A percentile compares a stretch with the other conserved stretches of the same genome.
Evolutionary conservation across 2,329 filamentous ascomycete species (phyloP).

Genomic region (Dactylellina haptotyla): DNA sequence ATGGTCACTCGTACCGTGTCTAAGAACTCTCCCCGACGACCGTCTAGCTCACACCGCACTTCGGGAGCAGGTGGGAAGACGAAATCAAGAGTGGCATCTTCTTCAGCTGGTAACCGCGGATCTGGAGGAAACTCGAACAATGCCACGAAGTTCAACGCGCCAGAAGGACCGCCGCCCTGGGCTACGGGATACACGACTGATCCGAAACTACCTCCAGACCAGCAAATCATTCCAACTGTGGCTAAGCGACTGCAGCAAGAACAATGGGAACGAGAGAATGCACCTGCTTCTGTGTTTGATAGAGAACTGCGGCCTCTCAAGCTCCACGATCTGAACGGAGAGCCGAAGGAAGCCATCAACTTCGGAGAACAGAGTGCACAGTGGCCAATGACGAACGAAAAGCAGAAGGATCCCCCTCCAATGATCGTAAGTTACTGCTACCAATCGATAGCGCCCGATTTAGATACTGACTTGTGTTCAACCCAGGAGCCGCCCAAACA

Average conservation of each 20-base stretch:
- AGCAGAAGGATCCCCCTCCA: slow-evolving; percentile 40
- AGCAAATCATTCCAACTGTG: slow-evolving; percentile 94
- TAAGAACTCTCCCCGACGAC: slow-evolving; percentile 60
- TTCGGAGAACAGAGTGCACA: slow-evolving; percentile 42
- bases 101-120: slow-evolving; percentile 64
- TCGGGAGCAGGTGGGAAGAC: slow-evolving; percentile 60
- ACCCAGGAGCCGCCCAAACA: slow-evolving; percentile 36
- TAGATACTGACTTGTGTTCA: neutral
- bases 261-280: slow-evolving; percentile 92
- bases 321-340: slow-evolving; percentile 66
- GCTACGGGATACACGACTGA: slow-evolving; percentile 94
- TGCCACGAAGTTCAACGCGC: slow-evolving; percentile 70
- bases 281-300: slow-evolving; percentile 85
- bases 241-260: slow-evolving; percentile 91
- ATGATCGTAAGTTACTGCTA: slow-evolving; percentile 43
- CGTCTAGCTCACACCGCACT: slow-evolving; percentile 62
- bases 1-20: slow-evolving; percentile 58
- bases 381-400: slow-evolving; percentile 47
- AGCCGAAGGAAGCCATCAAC: slow-evolving; percentile 51
- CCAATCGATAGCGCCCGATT: neutral
- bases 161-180: slow-evolving; percentile 96
- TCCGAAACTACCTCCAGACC: slow-evolving; percentile 89
- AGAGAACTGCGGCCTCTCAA: slow-evolving; percentile 86
- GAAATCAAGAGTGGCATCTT: slow-evolving; percentile 59
- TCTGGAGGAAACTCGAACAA: slow-evolving; percentile 71